A percentile compares a stretch with the other conserved stretches of the same genome.
These are phyloP conservation scores for Chlamydomonas applanata DNA, from an alignment of 139 green algal species.

Conservation along the genomic window DNA sequence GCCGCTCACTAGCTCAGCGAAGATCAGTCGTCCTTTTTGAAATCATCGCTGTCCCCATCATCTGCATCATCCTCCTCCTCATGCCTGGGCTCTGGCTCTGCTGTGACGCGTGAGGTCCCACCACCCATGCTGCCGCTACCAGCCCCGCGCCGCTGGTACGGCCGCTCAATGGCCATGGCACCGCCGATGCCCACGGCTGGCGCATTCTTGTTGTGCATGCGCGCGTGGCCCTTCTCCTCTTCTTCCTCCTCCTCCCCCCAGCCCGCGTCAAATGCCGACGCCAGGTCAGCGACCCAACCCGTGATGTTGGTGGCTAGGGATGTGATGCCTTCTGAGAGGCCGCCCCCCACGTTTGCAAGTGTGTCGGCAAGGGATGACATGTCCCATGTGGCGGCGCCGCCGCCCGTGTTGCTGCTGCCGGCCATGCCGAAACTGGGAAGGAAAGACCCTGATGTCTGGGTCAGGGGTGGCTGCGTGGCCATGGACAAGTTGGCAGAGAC, in stretches of 20 bases:
- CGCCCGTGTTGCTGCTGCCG: too few relatives aligned
- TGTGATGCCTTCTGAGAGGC: slow-evolving; percentile 13
- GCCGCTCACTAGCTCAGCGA: too few relatives aligned
- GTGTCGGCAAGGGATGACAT: background rate
- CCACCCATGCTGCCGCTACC: background rate
- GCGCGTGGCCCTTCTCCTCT: background rate
- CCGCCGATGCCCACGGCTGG: background rate
- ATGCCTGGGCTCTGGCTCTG: background rate
- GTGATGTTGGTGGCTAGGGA: slow-evolving; percentile 15
- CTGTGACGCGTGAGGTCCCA: background rate
- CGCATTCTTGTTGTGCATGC: background rate
- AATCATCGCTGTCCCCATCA: slow-evolving; percentile 3
- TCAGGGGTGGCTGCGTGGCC: too few relatives aligned
- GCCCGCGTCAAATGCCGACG: slow-evolving; percentile 21
- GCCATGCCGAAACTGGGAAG: too few relatives aligned
- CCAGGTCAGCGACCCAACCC: slow-evolving; percentile 20
- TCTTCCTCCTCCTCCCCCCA: slow-evolving; percentile 21
- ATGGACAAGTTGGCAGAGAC: too few relatives aligned
- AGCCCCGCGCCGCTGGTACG: slow-evolving; percentile 1
- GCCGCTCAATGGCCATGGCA: background rate
- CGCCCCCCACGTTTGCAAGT: background rate
- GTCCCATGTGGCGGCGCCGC: too few relatives aligned
- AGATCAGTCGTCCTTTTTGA: background rate
- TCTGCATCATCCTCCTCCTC: background rate
- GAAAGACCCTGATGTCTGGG: too few relatives aligned